Evolutionary conservation across 2,329 filamentous ascomycete species (phyloP).

Genomic region (Aphanoascus verrucosus): DNA sequence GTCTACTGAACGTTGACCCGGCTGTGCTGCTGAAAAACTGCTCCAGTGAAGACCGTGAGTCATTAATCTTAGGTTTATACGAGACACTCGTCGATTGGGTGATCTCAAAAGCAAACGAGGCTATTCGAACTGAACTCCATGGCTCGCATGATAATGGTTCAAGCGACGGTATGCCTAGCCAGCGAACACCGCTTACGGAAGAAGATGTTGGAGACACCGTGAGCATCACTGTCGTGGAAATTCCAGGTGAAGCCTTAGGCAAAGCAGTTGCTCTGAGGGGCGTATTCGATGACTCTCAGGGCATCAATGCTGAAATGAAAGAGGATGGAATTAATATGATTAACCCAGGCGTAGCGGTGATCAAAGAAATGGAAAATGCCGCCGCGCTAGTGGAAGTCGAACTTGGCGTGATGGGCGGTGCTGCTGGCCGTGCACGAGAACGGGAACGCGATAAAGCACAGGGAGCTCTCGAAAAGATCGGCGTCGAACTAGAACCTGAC

Average conservation of each 20-base stretch:
- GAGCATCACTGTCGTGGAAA: conserved; percentile 75
- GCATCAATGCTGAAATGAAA: conserved; percentile 96
- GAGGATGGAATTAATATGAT: conserved; percentile 77
- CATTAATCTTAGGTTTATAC: conserved; percentile 76
- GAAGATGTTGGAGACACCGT: conserved; percentile 75
- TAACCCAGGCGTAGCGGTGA: conserved; percentile 64
- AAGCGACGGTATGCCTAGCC: conserved; percentile 50
- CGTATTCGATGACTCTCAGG: conserved; percentile 82
- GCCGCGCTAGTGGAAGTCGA: conserved; percentile 67
- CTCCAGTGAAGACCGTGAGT: conserved; percentile 71
- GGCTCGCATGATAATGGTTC: conserved; percentile 55
- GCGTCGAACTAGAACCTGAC: conserved; percentile 66
- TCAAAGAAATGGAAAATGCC: conserved; percentile 78
- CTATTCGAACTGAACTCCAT: conserved; percentile 66
- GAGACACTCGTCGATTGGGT: conserved; percentile 95
- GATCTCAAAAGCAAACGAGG: conserved; percentile 72
- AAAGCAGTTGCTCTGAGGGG: conserved; percentile 83
- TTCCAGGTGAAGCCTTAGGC: conserved; percentile 67
- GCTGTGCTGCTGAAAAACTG: conserved; percentile 69
- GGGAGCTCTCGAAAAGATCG: conserved; percentile 73
- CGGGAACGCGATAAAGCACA: conserved; percentile 72
- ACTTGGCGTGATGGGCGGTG: conserved; percentile 60
- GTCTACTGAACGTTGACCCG: conserved; percentile 74
- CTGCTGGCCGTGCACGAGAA: conserved; percentile 60
- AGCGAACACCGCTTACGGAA: conserved; percentile 53